These are phyloP conservation scores for Vaccinium darrowii DNA, from an alignment of 148 eudicot species.

Conservation along the genomic window DNA sequence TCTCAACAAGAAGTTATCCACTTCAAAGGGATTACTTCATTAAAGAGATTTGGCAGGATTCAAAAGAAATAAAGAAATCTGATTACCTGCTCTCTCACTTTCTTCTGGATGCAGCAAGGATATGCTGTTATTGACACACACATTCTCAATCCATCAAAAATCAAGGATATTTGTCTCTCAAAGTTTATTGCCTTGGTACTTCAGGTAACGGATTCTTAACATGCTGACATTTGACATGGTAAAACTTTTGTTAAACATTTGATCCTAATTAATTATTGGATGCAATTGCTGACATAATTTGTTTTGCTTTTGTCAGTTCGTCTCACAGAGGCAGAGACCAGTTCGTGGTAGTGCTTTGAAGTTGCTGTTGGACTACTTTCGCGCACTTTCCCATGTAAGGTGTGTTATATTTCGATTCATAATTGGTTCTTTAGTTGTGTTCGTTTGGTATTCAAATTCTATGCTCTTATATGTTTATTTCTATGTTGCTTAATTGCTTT, in stretches of 20 bases:
- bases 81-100: conserved; percentile 7
- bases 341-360: conserved; percentile 80
- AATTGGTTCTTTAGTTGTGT: neutral
- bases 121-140: conserved; percentile 69
- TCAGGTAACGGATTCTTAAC: conserved; percentile 56
- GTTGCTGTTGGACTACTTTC: conserved; percentile 64
- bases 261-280: neutral
- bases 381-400: conserved; percentile 92
- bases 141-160: conserved; percentile 45
- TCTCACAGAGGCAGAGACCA: conserved; percentile 86
- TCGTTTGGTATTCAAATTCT: neutral
- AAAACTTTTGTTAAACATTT: neutral
- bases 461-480: neutral
- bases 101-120: conserved; percentile 61
- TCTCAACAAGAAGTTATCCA: neutral
- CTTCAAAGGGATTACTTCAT: neutral
- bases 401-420: conserved; percentile 21
- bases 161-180: conserved; percentile 58
- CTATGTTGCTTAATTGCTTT: neutral
- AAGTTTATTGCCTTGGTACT: conserved; percentile 60
- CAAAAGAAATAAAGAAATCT: neutral
- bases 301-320: conserved; percentile 59
- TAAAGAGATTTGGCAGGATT: neutral
- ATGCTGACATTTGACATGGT: neutral
- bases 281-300: neutral